Evolutionary conservation across 2,329 filamentous ascomycete genomes (phyloP).

Genomic region (Ceratocystis destructans): DNA sequence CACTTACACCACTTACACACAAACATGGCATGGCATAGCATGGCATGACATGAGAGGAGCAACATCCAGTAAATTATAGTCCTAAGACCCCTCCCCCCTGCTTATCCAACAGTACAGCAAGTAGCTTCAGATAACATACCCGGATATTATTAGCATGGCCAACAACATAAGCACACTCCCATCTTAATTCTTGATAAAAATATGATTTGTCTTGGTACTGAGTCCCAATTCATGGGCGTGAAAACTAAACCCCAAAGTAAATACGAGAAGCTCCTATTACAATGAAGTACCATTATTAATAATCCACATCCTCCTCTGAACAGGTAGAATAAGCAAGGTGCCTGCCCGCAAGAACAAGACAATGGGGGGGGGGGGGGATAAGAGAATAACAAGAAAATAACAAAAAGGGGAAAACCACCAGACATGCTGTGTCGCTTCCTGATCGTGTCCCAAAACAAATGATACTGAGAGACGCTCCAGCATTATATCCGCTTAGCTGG

Average conservation of each 20-base stretch:
- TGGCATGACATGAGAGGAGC: neutral
- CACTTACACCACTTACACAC: neutral
- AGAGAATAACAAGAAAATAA: neutral
- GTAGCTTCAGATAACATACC: too few species aligned
- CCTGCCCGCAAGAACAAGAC: neutral
- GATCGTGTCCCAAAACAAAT: neutral
- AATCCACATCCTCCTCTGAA: neutral
- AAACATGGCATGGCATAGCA: neutral
- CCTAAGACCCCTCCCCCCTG: too few species aligned
- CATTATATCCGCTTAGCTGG: neutral
- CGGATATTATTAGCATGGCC: neutral
- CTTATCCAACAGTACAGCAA: too few species aligned
- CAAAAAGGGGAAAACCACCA: too few species aligned
- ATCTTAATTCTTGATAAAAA: neutral
- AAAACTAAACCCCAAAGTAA: neutral
- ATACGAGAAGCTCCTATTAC: neutral
- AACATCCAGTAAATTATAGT: too few species aligned
- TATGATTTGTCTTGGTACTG: constrained; percentile 14
- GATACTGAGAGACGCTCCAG: neutral
- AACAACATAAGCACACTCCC: neutral
- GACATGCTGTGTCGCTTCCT: neutral
- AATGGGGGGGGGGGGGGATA: neutral
- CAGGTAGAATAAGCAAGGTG: too few species aligned
- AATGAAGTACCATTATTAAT: neutral
- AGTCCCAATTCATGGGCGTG: constrained; percentile 7